Base-by-base conservation (phyloP, 208 protist species). In the Trypanosoma avium region DNA sequence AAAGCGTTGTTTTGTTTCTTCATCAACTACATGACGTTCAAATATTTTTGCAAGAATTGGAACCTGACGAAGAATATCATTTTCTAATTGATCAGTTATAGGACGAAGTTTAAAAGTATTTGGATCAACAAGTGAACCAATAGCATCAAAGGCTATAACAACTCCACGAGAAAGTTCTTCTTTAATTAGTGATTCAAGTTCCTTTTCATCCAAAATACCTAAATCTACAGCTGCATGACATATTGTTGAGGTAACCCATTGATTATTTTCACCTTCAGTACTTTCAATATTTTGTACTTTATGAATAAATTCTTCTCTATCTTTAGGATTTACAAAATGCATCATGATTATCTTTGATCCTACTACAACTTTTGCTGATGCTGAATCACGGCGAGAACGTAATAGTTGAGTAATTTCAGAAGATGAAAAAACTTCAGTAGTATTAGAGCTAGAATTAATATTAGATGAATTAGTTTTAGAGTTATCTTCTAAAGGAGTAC, bases 81-180 rank as follows among this genome's bases (percentile, higher is more conserved):
- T 90, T 43, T 87, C 83, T 64, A 90, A 71, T 58, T 89, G 81
- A 65, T 94, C 85, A 22, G 88, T 94, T 27, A 94, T 81, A 15
- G 81, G 83, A 56, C 65, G 66, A 21, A 94, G 69, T 46, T 81
- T 75, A 32, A 88, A 78, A 3, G 88, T 88, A 8, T 73, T 65
- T 19, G 66, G 78, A 47, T 94, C 85, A 27, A 94, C 78, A 2
- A 94, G 75, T 19, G 79, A 68, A 57, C 89, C 83, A 60, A 94
- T 81, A 17, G 85, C 88, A 32, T 88, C 81, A 29, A 91, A 82
- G 45, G 79, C 73, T 54, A 88, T 69, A 35, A 77, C 77, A 19
- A 94, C 88, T 36, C 88, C 88, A 12, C 88, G 84, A 59, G 87
- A 81, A 12, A 64, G 68, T 49, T 82, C 77, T n/a, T 81, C 80